Evolutionary conservation across 2,329 filamentous ascomycete species (phyloP).

Genomic region (Fusarium heterosporum): DNA sequence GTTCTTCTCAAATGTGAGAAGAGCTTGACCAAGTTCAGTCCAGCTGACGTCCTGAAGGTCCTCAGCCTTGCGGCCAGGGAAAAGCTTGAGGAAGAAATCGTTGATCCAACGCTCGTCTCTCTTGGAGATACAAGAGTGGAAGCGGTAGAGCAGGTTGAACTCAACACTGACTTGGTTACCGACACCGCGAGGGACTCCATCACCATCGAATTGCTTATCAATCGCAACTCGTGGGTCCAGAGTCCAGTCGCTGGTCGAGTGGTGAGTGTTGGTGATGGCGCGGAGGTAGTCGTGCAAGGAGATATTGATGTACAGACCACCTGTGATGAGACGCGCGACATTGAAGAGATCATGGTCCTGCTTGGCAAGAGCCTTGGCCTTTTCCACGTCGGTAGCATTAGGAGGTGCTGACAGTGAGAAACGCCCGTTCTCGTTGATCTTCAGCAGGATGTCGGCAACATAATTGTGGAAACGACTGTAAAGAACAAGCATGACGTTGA

Average conservation of each 20-base stretch:
- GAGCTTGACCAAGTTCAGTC: slow-evolving; percentile 38
- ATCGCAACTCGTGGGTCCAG: slow-evolving; percentile 73
- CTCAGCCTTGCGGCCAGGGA: slow-evolving; percentile 49
- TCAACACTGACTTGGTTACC: slow-evolving; percentile 76
- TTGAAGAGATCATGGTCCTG: slow-evolving; percentile 67
- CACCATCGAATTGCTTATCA: slow-evolving; percentile 55
- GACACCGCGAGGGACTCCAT: slow-evolving; percentile 65
- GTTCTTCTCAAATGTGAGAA: slow-evolving; percentile 31
- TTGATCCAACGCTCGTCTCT: slow-evolving; percentile 73
- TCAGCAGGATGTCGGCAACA: slow-evolving; percentile 69
- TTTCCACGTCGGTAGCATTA: slow-evolving; percentile 42
- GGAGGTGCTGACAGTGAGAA: slow-evolving; percentile 54
- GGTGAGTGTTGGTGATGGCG: slow-evolving; percentile 70
- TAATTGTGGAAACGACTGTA: slow-evolving; percentile 79
- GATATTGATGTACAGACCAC: slow-evolving; percentile 68
- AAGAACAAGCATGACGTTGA: slow-evolving; percentile 75
- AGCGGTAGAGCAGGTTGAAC: slow-evolving; percentile 76
- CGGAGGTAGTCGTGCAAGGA: slow-evolving; percentile 69
- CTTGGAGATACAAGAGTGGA: slow-evolving; percentile 70
- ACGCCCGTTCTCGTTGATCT: slow-evolving; percentile 74
- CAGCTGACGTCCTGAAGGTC: slow-evolving; percentile 53
- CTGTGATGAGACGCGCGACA: slow-evolving; percentile 57
- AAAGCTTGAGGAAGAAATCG: slow-evolving; percentile 57
- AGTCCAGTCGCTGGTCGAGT: slow-evolving; percentile 69
- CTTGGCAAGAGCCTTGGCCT: slow-evolving; percentile 53